phyloP scores from a whole-genome alignment of 2,329 filamentous ascomycete species.

The Ophiostoma sp. region DNA sequence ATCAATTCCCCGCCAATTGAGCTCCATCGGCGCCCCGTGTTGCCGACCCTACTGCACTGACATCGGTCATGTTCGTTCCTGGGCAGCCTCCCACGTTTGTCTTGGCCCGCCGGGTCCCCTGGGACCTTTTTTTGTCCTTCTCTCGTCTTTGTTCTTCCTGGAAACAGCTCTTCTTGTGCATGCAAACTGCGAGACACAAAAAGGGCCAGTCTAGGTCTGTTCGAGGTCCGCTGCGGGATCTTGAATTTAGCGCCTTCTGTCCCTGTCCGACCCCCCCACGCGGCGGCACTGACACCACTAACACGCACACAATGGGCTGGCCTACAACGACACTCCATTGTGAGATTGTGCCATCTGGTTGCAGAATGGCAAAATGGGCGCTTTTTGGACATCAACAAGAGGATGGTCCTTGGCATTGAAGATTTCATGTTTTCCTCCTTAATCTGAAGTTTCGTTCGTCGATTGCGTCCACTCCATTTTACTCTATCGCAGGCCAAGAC shows the following conservation, averaged over 20 bases:
- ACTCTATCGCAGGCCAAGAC: not conserved
- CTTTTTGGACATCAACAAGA: not conserved
- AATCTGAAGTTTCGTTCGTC: not conserved
- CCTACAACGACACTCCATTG: not conserved
- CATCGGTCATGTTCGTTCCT: slow-evolving; percentile 16
- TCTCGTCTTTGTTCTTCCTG: not conserved
- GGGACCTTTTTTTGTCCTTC: not conserved
- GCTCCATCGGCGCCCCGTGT: not conserved
- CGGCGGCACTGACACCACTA: slow-evolving; percentile 2
- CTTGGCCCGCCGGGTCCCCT: not conserved
- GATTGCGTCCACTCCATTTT: not conserved
- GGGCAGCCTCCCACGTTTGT: not conserved
- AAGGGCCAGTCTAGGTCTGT: not conserved
- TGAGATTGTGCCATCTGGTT: slow-evolving; percentile 15
- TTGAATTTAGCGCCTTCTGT: not conserved
- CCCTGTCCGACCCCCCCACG: slow-evolving; percentile 5
- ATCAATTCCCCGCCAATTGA: not conserved
- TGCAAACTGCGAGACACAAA: no score
- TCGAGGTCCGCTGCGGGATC: slow-evolving; percentile 6
- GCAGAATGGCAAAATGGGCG: not conserved
- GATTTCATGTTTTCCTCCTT: not conserved
- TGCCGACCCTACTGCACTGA: not conserved
- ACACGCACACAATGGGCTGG: not conserved
- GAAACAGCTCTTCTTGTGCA: not conserved
- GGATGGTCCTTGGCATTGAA: not conserved